phyloP scores from a whole-genome alignment of 495 filamentous ascomycete genomes.

The Podospora pseudopauciseta region DNA sequence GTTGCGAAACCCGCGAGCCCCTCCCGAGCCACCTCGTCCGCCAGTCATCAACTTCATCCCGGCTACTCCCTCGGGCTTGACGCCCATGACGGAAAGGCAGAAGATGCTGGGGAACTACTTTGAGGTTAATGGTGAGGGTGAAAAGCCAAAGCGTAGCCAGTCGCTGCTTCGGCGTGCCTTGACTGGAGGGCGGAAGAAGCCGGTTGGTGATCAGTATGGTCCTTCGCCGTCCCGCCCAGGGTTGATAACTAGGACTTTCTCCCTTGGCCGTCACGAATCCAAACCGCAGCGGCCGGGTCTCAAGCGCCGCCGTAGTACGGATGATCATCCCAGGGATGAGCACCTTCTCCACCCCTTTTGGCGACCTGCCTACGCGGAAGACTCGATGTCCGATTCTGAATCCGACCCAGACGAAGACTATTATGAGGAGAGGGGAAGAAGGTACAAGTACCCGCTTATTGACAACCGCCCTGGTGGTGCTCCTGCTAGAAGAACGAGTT shows the following conservation, averaged over 20 bases:
- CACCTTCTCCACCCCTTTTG: slow-evolving; percentile 74
- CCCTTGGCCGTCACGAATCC: slow-evolving; percentile 33
- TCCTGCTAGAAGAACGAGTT: slow-evolving; percentile 36
- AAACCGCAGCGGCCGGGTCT: slow-evolving; percentile 30
- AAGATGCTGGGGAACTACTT: slow-evolving; percentile 48
- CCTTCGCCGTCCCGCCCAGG: slow-evolving; percentile 43
- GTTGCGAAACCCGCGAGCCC: slow-evolving; percentile 69
- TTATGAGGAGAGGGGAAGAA: slow-evolving; percentile 20
- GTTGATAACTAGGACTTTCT: slow-evolving; percentile 42
- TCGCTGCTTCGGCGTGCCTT: slow-evolving; percentile 58
- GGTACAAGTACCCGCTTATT: slow-evolving; percentile 38
- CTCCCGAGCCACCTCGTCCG: slow-evolving; percentile 56
- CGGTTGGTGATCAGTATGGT: slow-evolving; percentile 34
- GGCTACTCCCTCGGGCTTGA: slow-evolving; percentile 59
- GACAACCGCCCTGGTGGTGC: slow-evolving; percentile 40
- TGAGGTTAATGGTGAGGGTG: slow-evolving; percentile 33
- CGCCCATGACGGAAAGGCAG: slow-evolving; percentile 53
- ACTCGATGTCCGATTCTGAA: slow-evolving; percentile 42
- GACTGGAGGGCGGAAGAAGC: slow-evolving; percentile 51
- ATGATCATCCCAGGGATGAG: slow-evolving; percentile 41
- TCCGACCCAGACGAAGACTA: slow-evolving; percentile 35
- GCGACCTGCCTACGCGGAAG: slow-evolving; percentile 71
- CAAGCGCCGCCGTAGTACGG: slow-evolving; percentile 37
- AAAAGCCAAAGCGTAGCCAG: slow-evolving; percentile 43
- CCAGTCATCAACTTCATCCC: slow-evolving; percentile 72